Evolutionary conservation across 257 asterid species (phyloP), one percentile per base, ranked within the genome.

Genomic region (Solanum neorickii): DNA sequence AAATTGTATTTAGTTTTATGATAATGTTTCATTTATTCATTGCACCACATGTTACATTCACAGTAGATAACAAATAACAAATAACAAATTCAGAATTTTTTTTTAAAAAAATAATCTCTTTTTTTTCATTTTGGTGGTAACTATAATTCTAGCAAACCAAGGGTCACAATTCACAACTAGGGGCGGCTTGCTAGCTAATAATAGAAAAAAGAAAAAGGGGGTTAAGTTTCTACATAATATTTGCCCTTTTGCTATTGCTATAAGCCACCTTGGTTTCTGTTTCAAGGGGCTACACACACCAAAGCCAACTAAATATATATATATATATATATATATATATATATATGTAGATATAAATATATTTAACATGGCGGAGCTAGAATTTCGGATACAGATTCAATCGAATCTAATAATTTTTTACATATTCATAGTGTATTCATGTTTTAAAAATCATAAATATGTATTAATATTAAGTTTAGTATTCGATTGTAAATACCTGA

Each of bases 171-270:
- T 80, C 42, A 46, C 69, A 80, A 47, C 85, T 47, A 39, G 85
- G 85, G 85, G 68, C 85, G 85, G 85, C 85, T 78, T 20, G 75
- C 39, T 66, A 25, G 10, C 74, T 70, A 72, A 72, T 72, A 78
- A 78, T 46, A 78, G 39, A 78, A 77, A 46, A 27, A 78, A 9
- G 29, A 25, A 8, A 13, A 18, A 1, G 21, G 21, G 84, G 27
- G 83, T 77, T 77, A 77, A 76, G 62, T 77, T 77, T 77, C n/a
- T 80, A 2, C 41, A 46, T 47, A 47, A 46, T 80, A 47, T 80
- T 47, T 80, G 68, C 27, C 85, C 85, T 29, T 80, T 80, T 80
- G 85, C 7, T 29, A 49, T 29, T 80, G 68, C 85, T 29, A 15
- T 16, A 62, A 80, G 85, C 68, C 85, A 29, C 68, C 27, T 80